Conservation (phyloP, 805 yeast species). For the Candida orba region DNA sequence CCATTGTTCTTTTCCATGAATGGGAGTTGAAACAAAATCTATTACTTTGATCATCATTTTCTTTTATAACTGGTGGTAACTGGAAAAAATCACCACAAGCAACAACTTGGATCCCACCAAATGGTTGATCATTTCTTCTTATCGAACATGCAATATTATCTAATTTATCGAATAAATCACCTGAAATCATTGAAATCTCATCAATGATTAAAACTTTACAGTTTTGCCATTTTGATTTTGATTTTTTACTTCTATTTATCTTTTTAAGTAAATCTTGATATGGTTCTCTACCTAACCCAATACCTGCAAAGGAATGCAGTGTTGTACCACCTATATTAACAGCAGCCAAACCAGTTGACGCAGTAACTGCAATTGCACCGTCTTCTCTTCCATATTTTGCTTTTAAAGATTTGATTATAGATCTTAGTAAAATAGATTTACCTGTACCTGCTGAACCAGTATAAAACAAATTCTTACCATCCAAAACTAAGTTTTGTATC, state of each 20-base stretch:
- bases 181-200: constrained; percentile 79
- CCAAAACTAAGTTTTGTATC: constrained; percentile 56
- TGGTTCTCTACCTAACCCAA: constrained; percentile 61
- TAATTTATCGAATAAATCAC: constrained; percentile 54
- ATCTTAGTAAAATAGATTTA: constrained; percentile 75
- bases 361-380: constrained; percentile 65
- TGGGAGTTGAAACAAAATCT: constrained; percentile 59
- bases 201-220: constrained; percentile 61
- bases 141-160: constrained; percentile 51
- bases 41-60: constrained; percentile 24
- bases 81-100: constrained; percentile 81
- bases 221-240: constrained; percentile 46
- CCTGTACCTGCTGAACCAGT: constrained; percentile 99
- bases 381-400: constrained; percentile 34
- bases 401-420: constrained; percentile 49
- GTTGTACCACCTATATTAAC: constrained; percentile 78
- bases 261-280: constrained; percentile 40
- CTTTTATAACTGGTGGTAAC: constrained; percentile 60
- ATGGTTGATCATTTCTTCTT: constrained; percentile 43
- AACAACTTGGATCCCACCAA: constrained; percentile 75
- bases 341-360: constrained; percentile 82
- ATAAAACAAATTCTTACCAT: constrained; percentile 70
- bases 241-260: constrained; percentile 44
- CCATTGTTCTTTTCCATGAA: constrained; percentile 55
- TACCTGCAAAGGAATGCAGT: constrained; percentile 68